phyloP scores from a whole-genome alignment of 768 basidiomycete species.

The Paxillus ammoniavirescens region DNA sequence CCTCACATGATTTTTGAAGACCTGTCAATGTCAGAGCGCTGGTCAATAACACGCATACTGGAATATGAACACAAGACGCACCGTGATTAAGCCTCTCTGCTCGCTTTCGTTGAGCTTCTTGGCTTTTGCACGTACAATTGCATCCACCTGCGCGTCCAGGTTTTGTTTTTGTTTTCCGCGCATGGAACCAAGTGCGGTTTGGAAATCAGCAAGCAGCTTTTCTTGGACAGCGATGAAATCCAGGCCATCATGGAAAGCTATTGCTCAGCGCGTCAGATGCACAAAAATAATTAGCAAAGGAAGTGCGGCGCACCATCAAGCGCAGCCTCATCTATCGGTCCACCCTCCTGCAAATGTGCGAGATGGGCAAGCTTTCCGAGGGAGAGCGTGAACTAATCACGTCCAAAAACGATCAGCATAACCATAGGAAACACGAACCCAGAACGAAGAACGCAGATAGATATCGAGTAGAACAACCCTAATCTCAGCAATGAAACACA shows the following conservation, averaged over 20 bases:
- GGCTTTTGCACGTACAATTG: constrained; percentile 56
- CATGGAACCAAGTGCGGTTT: constrained; percentile 40
- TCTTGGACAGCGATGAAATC: constrained; percentile 88
- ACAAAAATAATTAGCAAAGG: not conserved
- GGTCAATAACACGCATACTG: not conserved
- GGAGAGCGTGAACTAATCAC: constrained; percentile 77
- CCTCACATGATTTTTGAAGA: constrained; percentile 69
- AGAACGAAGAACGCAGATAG: no score
- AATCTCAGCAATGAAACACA: not conserved
- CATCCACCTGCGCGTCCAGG: constrained; percentile 67
- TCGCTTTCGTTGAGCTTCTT: constrained; percentile 36
- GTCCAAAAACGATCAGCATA: constrained; percentile 6
- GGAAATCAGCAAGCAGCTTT: constrained; percentile 62
- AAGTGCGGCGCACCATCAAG: constrained; percentile 51
- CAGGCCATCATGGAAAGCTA: constrained; percentile 83
- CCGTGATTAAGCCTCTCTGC: constrained; percentile 48
- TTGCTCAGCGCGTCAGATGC: constrained; percentile 3
- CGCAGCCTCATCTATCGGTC: constrained; percentile 44
- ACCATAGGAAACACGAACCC: not conserved
- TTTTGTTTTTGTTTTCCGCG: constrained; percentile 60
- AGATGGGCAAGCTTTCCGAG: constrained; percentile 86
- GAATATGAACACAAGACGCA: constrained; percentile 11
- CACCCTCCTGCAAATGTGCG: constrained; percentile 52
- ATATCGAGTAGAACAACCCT: not conserved
- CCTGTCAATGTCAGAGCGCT: constrained; percentile 32